These are phyloP conservation scores for Calonectria leucothoes DNA, from an alignment of 2,329 filamentous ascomycete genomes.

Conservation along the genomic window DNA sequence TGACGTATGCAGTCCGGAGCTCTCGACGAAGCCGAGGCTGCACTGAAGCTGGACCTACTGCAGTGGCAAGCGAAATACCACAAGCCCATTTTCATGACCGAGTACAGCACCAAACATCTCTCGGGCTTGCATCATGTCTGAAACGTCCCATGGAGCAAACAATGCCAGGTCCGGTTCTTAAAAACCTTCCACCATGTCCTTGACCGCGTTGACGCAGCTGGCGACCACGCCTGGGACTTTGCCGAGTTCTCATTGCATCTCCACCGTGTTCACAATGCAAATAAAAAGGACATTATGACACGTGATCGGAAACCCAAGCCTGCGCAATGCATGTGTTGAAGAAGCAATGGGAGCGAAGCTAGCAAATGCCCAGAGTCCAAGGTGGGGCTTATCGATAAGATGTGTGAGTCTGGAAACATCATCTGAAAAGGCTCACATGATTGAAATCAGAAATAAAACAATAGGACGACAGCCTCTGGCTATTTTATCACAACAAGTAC, in stretches of 20 bases:
- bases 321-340: neutral
- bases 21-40: constrained; percentile 17
- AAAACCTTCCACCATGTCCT: constrained; percentile 29
- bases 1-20: constrained; percentile 18
- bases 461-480: neutral
- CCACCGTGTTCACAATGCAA: constrained; percentile 27
- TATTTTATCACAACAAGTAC: neutral
- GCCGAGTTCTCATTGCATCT: constrained; percentile 27
- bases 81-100: constrained; percentile 26
- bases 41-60: constrained; percentile 3
- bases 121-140: constrained; percentile 17
- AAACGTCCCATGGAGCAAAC: constrained; percentile 28
- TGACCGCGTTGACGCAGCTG: constrained; percentile 23
- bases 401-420: no score
- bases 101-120: constrained; percentile 19
- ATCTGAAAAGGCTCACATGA: neutral
- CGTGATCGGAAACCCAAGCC: constrained; percentile 12
- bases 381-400: neutral
- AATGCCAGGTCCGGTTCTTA: constrained; percentile 24
- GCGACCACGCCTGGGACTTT: constrained; percentile 33
- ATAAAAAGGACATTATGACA: constrained; percentile 32
- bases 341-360: neutral
- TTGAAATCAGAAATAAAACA: neutral
- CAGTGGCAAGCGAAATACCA: constrained; percentile 17
- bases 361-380: no score